Base-by-base conservation (phyloP, 2,329 filamentous ascomycete species). In the Neoarthrinium moseri region DNA sequence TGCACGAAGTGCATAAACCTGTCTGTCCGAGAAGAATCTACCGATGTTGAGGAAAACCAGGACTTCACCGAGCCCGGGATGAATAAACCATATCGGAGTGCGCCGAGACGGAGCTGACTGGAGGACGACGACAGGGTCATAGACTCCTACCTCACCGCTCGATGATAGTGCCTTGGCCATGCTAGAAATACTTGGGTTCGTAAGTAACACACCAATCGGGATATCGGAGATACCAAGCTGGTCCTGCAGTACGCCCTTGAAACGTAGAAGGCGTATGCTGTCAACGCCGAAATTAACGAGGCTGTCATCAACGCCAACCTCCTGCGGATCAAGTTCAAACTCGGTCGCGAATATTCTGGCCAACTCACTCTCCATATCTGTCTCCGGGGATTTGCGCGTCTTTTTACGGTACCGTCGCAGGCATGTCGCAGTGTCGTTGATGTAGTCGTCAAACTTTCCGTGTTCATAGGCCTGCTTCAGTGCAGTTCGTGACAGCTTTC, bases 31-130 rank as follows among this genome's bases (percentile, higher is more conserved):
- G 36, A 50, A 48, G 24, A 45, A 42, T n/a, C 34, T 44, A 12
- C 45, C 44, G 30, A 50, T 40, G 11, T 50, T 50, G 1, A 50
- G 41, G 32, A 50, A 50, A 12, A 50, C 48, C 2, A 50, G 40
- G 13, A 51, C 30, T 17, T 56, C 54, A 17, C 51, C 48, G 2
- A 53, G 49, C 0, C 46, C 46, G 17, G 46, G 46, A 10, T 48
- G 46, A 6, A 48, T 29, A 23, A 48, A 45, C 46, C 46, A 48
- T 3, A 48, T 36, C 5, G 46, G 46, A 2, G 41, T 10, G 4
- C 35, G n/a, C 5, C 2, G n/a, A 4, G 41, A 40, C 6, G 11
- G 15, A 5, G 29, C 41, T n/a, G 46, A 40, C 30, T 45, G 46
- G 6, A 48, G 21, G 11, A 40, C 27, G 29, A 48, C 29, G 12